phyloP scores from a whole-genome alignment of 2,329 filamentous ascomycete genomes.

The Pestalotiopsis sp. region DNA sequence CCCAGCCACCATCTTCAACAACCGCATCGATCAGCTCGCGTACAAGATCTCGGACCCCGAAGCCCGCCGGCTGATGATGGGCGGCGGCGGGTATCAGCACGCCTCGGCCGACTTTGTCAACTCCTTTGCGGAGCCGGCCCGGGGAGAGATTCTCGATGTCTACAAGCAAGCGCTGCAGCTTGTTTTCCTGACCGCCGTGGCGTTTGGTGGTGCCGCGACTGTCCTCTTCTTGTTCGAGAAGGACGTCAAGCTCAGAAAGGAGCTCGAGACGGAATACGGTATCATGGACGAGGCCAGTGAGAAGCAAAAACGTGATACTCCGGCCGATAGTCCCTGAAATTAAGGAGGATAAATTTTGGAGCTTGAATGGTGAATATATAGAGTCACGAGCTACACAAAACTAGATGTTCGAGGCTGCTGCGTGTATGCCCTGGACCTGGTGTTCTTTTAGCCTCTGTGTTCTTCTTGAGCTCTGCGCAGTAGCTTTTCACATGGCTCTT shows the following conservation, averaged over 20 bases:
- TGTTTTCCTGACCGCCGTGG: not conserved
- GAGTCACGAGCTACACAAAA: too few relatives aligned
- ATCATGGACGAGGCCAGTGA: not conserved
- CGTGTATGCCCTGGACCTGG: too few relatives aligned
- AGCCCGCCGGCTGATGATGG: not conserved
- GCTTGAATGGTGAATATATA: too few relatives aligned
- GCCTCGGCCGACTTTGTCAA: not conserved
- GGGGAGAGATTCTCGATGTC: not conserved
- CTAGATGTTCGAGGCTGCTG: too few relatives aligned
- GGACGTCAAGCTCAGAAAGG: conserved; percentile 8
- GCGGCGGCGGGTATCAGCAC: not conserved
- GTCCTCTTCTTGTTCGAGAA: conserved; percentile 7
- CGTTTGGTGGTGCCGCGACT: conserved; percentile 3
- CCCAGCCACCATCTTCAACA: conserved; percentile 37
- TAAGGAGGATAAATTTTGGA: too few relatives aligned
- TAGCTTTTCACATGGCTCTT: too few relatives aligned
- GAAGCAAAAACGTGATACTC: too few relatives aligned
- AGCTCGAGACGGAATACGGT: conserved; percentile 13
- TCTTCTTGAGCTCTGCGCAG: too few relatives aligned
- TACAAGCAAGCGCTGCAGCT: not conserved
- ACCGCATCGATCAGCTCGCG: not conserved
- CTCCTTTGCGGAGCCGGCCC: not conserved
- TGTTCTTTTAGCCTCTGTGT: too few relatives aligned
- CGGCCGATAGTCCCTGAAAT: too few relatives aligned
- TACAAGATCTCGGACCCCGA: not conserved